phyloP scores from a whole-genome alignment of 768 basidiomycete species.

The Cystobasidium onofrii region DNA sequence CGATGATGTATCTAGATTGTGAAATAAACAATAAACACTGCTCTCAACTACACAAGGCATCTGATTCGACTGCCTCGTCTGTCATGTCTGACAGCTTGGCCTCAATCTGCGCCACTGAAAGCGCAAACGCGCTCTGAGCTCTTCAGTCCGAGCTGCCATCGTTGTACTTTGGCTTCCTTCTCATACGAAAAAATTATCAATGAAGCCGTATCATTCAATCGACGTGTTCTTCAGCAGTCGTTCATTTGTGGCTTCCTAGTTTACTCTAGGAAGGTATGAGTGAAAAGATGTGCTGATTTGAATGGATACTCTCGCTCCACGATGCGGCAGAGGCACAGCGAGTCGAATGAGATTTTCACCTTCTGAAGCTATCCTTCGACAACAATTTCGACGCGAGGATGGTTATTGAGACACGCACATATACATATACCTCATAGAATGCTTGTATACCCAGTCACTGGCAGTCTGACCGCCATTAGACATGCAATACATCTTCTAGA shows the following conservation, averaged over 20 bases:
- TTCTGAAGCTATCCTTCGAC: slow-evolving; percentile 1
- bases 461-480: background rate
- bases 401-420: slow-evolving; percentile 19
- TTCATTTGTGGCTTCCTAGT: background rate
- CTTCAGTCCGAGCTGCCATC: background rate
- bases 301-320: slow-evolving; percentile 14
- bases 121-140: background rate
- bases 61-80: background rate
- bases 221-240: background rate
- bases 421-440: background rate
- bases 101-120: too few relatives aligned
- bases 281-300: background rate
- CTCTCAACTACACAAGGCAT: background rate
- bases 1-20: background rate
- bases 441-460: background rate
- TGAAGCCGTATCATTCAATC: slow-evolving; percentile 29
- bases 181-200: slow-evolving; percentile 5
- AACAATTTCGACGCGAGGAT: background rate
- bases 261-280: background rate
- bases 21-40: background rate
- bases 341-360: background rate
- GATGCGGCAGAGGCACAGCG: slow-evolving; percentile 32
- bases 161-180: background rate
- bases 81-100: background rate
- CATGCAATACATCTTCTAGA: background rate